These are phyloP conservation scores for Arachnopeziza araneosa DNA, from an alignment of 2,329 filamentous ascomycete genomes.

Conservation along the genomic window DNA sequence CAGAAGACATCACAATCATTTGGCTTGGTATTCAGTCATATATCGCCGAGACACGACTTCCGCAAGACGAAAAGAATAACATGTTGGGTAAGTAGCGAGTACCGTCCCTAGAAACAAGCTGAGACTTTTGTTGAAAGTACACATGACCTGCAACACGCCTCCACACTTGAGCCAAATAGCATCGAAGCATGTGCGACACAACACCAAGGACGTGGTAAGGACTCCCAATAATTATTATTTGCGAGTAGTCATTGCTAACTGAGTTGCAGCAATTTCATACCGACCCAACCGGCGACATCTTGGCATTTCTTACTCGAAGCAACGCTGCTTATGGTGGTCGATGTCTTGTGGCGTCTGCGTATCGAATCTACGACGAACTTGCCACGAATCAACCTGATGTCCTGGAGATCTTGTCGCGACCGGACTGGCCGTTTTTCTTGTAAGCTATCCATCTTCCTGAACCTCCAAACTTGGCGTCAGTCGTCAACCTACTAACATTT, in stretches of 20 bases:
- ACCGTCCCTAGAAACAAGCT: background rate
- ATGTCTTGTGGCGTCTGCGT: slow-evolving; percentile 40
- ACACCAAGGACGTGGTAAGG: background rate
- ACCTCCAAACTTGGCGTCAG: background rate
- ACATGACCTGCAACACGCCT: background rate
- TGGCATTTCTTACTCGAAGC: slow-evolving; percentile 5
- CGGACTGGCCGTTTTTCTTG: slow-evolving; percentile 12
- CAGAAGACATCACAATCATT: slow-evolving; percentile 34
- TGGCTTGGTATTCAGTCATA: slow-evolving; percentile 37
- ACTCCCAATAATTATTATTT: background rate
- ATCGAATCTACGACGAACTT: slow-evolving; percentile 48
- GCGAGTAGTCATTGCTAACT: background rate
- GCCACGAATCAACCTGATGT: slow-evolving; percentile 45
- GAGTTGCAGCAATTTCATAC: slow-evolving; percentile 6
- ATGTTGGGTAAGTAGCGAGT: background rate
- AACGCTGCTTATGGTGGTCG: slow-evolving; percentile 5
- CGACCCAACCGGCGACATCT: slow-evolving; percentile 6
- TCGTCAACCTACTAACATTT: background rate
- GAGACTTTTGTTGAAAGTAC: background rate
- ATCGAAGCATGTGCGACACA: background rate
- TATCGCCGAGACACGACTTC: background rate
- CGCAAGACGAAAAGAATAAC: background rate
- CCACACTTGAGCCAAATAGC: background rate
- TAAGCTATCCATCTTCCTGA: background rate
- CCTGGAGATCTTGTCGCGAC: slow-evolving; percentile 37